Percentiles rank a stretch among this genome's conserved stretches.
These are phyloP conservation scores for Hypoxylon fuscum DNA, from an alignment of 495 filamentous ascomycete genomes.

Conservation along the genomic window DNA sequence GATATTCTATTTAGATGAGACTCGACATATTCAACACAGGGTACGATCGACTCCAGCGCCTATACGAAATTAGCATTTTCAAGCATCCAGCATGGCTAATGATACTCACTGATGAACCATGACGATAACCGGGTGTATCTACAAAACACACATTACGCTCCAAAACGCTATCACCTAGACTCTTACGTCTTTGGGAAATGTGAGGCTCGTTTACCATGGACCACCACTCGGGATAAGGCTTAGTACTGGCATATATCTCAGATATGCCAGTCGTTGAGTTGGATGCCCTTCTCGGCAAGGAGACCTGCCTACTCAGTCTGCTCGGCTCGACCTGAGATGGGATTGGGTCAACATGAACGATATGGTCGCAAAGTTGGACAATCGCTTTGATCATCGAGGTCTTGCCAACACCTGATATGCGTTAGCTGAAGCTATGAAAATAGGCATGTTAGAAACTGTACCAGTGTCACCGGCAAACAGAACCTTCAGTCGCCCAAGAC, in stretches of 20 bases:
- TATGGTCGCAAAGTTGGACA: constrained; percentile 92
- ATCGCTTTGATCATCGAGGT: constrained; percentile 93
- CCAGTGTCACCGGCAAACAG: constrained; percentile 86
- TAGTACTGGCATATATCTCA: constrained; percentile 92
- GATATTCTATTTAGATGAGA: constrained; percentile 73
- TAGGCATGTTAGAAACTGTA: constrained; percentile 46
- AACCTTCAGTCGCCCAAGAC: constrained; percentile 86
- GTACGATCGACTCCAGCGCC: constrained; percentile 71
- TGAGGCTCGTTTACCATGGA: constrained; percentile 83
- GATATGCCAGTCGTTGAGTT: constrained; percentile 64
- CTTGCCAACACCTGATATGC: constrained; percentile 68
- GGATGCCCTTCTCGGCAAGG: constrained; percentile 36
- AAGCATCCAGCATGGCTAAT: constrained; percentile 2
- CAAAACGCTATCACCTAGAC: constrained; percentile 79
- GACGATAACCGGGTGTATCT: constrained; percentile 82
- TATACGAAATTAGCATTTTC: constrained; percentile 37
- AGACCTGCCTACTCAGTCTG: constrained; percentile 21
- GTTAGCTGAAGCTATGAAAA: constrained; percentile 13
- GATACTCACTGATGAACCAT: constrained; percentile 64
- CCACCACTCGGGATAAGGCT: constrained; percentile 94
- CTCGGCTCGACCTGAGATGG: constrained; percentile 48
- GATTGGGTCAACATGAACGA: constrained; percentile 92
- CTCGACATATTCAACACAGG: constrained; percentile 74
- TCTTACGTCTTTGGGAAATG: constrained; percentile 77
- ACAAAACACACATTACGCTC: constrained; percentile 96